Evolutionary conservation across 345 rosid species (phyloP).

Genomic region (Orychophragmus violaceus): DNA sequence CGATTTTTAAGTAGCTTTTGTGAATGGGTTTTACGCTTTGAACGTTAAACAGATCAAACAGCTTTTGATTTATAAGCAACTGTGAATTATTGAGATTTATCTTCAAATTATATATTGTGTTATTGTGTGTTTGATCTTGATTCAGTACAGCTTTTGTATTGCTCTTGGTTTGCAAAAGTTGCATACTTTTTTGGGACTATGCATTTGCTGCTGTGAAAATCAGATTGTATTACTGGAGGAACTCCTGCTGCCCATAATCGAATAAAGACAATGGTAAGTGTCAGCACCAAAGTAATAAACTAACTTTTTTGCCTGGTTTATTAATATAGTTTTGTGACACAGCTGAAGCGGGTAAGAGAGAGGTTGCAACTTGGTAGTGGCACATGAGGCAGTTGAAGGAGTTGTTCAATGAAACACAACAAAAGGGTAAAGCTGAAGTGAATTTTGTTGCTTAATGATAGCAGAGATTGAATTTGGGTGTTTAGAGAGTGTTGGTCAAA

Average conservation of each 20-base stretch:
- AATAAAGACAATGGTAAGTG: slow-evolving; percentile 73
- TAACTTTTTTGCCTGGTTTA: neutral
- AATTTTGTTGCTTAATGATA: too few relatives aligned
- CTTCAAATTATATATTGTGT: too few relatives aligned
- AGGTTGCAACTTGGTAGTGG: neutral
- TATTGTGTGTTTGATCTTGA: neutral
- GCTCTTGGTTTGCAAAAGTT: neutral
- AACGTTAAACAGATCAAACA: too few relatives aligned
- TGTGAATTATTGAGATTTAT: neutral
- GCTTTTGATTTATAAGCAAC: too few relatives aligned
- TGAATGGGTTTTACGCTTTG: neutral
- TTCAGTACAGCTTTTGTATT: neutral
- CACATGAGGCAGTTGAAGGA: neutral
- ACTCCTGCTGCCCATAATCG: slow-evolving; percentile 52
- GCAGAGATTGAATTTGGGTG: too few relatives aligned
- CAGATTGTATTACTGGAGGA: slow-evolving; percentile 64
- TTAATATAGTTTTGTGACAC: neutral
- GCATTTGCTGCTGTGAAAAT: neutral
- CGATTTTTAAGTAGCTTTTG: too few relatives aligned
- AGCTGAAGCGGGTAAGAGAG: slow-evolving; percentile 7
- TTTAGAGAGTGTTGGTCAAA: too few relatives aligned
- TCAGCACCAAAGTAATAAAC: neutral
- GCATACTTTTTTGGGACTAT: neutral
- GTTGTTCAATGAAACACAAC: neutral
- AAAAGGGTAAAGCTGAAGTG: too few relatives aligned